Evolutionary conservation across 1,284 basidiomycete genomes (phyloP), one percentile per base, ranked within the genome.

Genomic region (Ceratobasidium sp.): DNA sequence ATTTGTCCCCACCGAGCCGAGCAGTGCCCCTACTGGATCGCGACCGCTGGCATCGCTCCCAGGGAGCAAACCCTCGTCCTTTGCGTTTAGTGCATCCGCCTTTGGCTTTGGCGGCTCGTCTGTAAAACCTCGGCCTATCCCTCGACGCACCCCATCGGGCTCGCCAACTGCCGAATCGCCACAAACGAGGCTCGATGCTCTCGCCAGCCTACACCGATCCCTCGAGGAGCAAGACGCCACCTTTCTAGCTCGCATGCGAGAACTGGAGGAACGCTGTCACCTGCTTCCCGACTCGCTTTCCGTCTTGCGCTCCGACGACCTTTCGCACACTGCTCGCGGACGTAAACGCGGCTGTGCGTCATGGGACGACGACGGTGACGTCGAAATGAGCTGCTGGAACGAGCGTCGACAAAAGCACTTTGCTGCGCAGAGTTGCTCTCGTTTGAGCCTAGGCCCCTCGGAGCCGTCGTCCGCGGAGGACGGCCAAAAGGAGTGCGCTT

Each of bases 181-280:
- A 30, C 59, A 74, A 38, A 64, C 30, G 6, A 59, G 71, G 30
- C 20, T 38, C 38, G 71, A 46, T 38, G 71, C 71, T 16, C 59
- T 74, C 30, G 41, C 71, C 46, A 60, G 55, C 30, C 33, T 74
- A 6, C 71, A 74, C 48, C 57, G 71, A 23, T 74, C 71, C 35
- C 59, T 74, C 59, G 57, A 74, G 71, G 59, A 74, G 59, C 71
- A 74, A 10, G 71, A 74, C 59, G 71, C 59, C 6, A 60, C 33
- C 59, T 62, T 74, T 41, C 71, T 74, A 10, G 71, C 71, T 41
- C 71, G 71, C 5, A 74, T 74, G 71, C 71, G 71, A 50, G 71
- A 74, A 57, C 71, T 74, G 8, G 71, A 74, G 59, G 59, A 74
- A 33, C 71, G 71, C 27, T 74, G 71, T 35, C 57, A 74, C 23